phyloP scores from a whole-genome alignment of 169 alveolate genomes.

The Plasmodium reichenowi region DNA sequence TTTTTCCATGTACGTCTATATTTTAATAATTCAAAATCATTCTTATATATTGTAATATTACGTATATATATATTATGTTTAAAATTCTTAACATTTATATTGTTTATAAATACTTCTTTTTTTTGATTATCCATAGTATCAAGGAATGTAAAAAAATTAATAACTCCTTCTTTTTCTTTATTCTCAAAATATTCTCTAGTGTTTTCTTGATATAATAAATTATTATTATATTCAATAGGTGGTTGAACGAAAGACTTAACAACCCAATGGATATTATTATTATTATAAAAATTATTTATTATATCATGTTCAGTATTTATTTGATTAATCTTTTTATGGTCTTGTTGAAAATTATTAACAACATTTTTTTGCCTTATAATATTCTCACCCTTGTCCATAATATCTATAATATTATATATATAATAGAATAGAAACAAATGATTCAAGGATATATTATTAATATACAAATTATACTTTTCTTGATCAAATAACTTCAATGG shows the following conservation, averaged over 20 bases:
- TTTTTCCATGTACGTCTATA: conserved; percentile 29
- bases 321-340: neutral
- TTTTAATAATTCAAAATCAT: conserved; percentile 19
- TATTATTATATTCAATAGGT: neutral
- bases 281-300: neutral
- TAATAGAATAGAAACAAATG: conserved; percentile 67
- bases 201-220: too few species aligned
- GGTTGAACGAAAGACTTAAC: neutral
- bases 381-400: neutral
- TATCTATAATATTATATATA: conserved; percentile 21
- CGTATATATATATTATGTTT: conserved; percentile 2
- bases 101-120: conserved; percentile 19
- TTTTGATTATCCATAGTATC: conserved; percentile 23
- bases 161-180: neutral
- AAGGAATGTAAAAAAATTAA: conserved; percentile 36
- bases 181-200: neutral
- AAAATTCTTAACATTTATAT: neutral
- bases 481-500: conserved; percentile 68
- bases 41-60: conserved; percentile 3
- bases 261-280: neutral
- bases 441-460: conserved; percentile 66
- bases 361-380: neutral
- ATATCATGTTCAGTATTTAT: neutral
- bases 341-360: neutral
- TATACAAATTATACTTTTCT: conserved; percentile 73